Evolutionary conservation across 2,329 filamentous ascomycete genomes (phyloP), one percentile per base, ranked within the genome.

Genomic region (Aspergillus luchuensis): DNA sequence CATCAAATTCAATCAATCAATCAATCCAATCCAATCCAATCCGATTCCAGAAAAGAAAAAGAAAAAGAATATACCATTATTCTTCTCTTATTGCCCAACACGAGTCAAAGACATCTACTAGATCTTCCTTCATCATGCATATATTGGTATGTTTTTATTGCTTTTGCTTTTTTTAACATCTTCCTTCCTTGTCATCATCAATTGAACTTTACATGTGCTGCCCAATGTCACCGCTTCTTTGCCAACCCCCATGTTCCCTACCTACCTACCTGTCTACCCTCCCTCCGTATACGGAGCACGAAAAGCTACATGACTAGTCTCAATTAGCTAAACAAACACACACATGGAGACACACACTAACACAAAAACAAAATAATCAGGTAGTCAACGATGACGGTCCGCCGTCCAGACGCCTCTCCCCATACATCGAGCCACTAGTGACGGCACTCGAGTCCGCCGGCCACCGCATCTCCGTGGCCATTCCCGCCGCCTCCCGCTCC

Each of bases 401-500:
- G 47, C 90, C 90, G 55, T 91, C 87, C 47, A 81, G 84, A 52
- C 85, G 86, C 68, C 87, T 89, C 45, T 91, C 89, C 30, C 90
- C 90, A 8, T 92, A 92, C 71, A 84, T 92, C 64, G 88, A 89
- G 75, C 87, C 85, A 65, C 84, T 92, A 62, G 85, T 92, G 57
- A 80, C 85, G 62, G 82, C 85, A 60, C 87, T 93, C 60, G 84
- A 91, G 74, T 76, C 81, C 61, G 86, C 88, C 41, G 91, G 92
- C 28, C 93, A 97, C 78, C 82, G 80, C 28, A 91, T 97, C 68
- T 96, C 91, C 13, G 92, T 97, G 63, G 91, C 92, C 67, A 86
- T 97, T 38, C 93, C 93, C 6, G 86, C 96, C 73, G 88, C 87
- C 5, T 94, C 97, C 75, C 88, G 93, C 56, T 96, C 91, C 19